A percentile compares a stretch with the other conserved stretches of the same genome.
Conservation (phyloP, 441 rosid species). For the Populus trichocarpa region DNA sequence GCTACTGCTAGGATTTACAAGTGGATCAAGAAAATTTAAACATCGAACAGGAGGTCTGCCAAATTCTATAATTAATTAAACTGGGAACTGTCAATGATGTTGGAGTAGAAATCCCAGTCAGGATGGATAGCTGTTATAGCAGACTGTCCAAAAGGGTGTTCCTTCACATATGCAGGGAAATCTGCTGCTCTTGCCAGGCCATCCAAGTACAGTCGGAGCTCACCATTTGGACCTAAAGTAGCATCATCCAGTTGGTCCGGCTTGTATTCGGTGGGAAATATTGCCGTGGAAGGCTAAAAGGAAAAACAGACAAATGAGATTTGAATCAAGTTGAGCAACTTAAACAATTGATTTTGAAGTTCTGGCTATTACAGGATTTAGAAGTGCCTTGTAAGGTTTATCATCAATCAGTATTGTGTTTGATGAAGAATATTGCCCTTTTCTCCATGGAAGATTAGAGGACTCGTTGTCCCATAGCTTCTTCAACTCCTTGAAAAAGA, state of each 20-base stretch:
- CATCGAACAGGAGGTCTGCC: too few relatives aligned
- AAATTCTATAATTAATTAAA: too few relatives aligned
- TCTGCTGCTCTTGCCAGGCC: constrained; percentile 23
- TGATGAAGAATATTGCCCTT: neutral
- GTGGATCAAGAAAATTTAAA: too few relatives aligned
- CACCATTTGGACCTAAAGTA: constrained; percentile 22
- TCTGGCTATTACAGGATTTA: constrained; percentile 29
- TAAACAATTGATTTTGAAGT: too few relatives aligned
- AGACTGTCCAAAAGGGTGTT: constrained; percentile 21
- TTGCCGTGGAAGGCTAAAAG: constrained; percentile 17
- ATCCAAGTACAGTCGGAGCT: constrained; percentile 22
- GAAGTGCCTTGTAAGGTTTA: constrained; percentile 27
- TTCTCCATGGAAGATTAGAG: neutral
- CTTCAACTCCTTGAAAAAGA: constrained; percentile 24
- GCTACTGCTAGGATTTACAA: too few relatives aligned
- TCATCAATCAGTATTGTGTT: constrained; percentile 29
- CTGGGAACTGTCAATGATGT: neutral
- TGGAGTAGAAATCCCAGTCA: constrained; percentile 21
- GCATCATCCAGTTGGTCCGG: neutral
- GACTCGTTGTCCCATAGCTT: constrained; percentile 12
- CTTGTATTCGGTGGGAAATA: constrained; percentile 25
- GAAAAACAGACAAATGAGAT: neutral
- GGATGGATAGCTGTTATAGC: constrained; percentile 13
- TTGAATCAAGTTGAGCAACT: too few relatives aligned
- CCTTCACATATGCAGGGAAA: constrained; percentile 20